Conservation (phyloP, 495 filamentous ascomycete genomes). For the Hypoxylon perforatum region DNA sequence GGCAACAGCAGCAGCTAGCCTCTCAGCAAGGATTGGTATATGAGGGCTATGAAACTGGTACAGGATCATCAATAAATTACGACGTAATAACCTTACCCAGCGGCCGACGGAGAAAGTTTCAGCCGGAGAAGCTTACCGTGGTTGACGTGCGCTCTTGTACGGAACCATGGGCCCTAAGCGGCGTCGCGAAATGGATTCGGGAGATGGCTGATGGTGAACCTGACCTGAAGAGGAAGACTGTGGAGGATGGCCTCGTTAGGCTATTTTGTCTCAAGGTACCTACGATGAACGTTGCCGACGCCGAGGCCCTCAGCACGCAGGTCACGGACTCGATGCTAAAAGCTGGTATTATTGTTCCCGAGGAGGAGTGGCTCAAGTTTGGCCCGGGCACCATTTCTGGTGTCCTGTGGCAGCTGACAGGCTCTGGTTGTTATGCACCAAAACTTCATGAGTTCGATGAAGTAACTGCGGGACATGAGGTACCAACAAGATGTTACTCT, state of each 20-base stretch:
- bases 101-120: conserved; percentile 79
- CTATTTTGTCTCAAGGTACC: conserved; percentile 96
- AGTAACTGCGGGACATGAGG: conserved; percentile 47
- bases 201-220: conserved; percentile 85
- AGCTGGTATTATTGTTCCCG: conserved; percentile 80
- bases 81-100: conserved; percentile 78
- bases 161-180: conserved; percentile 94
- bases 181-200: conserved; percentile 86
- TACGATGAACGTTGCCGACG: conserved; percentile 98
- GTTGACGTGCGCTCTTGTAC: conserved; percentile 85
- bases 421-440: conserved; percentile 89
- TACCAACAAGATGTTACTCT: conserved; percentile 87
- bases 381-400: conserved; percentile 79
- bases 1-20: conserved; percentile 62
- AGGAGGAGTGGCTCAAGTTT: conserved; percentile 99
- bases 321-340: conserved; percentile 86
- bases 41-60: conserved; percentile 61
- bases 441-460: conserved; percentile 79
- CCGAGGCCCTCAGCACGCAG: conserved; percentile 82
- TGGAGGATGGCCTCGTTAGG: conserved; percentile 87
- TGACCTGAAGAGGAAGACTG: conserved; percentile 82
- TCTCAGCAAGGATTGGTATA: conserved; percentile 57
- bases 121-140: conserved; percentile 84
- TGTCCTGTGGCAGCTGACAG: conserved; percentile 93
- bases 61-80: conserved; percentile 65